phyloP scores from a whole-genome alignment of 1,139 yeast species.

The Meyerozyma sp. region DNA sequence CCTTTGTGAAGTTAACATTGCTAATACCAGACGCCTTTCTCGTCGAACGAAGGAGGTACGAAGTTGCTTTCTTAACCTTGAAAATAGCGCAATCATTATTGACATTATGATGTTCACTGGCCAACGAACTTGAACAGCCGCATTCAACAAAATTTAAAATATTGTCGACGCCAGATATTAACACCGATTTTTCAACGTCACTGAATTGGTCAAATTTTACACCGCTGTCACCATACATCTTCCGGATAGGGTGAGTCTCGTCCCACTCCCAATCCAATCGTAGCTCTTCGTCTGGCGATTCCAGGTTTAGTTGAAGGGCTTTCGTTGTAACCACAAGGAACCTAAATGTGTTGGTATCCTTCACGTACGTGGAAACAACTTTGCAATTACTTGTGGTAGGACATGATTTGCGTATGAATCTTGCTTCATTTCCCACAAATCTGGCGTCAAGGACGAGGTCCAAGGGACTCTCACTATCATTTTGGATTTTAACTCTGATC shows the following conservation, averaged over 20 bases:
- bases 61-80: conserved; percentile 58
- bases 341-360: conserved; percentile 39
- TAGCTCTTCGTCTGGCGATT: conserved; percentile 47
- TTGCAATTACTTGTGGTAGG: conserved; percentile 60
- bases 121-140: conserved; percentile 52
- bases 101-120: conserved; percentile 21
- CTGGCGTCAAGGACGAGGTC: conserved; percentile 76
- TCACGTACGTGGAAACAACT: conserved; percentile 49
- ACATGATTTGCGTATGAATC: conserved; percentile 76
- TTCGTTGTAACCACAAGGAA: conserved; percentile 57
- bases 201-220: conserved; percentile 43
- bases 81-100: conserved; percentile 48
- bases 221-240: conserved; percentile 32
- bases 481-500: conserved; percentile 34
- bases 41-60: conserved; percentile 52
- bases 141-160: conserved; percentile 52
- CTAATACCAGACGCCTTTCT: conserved; percentile 46
- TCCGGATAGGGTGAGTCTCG: conserved; percentile 62
- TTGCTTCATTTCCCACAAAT: conserved; percentile 66
- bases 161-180: conserved; percentile 58
- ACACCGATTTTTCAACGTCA: conserved; percentile 45
- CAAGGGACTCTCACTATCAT: conserved; percentile 10
- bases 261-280: conserved; percentile 92
- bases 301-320: conserved; percentile 36
- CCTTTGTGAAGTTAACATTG: conserved; percentile 30